Evolutionary conservation across 495 filamentous ascomycete genomes (phyloP), one percentile per base, ranked within the genome.

Genomic region (Hypoxylon lenormandii): DNA sequence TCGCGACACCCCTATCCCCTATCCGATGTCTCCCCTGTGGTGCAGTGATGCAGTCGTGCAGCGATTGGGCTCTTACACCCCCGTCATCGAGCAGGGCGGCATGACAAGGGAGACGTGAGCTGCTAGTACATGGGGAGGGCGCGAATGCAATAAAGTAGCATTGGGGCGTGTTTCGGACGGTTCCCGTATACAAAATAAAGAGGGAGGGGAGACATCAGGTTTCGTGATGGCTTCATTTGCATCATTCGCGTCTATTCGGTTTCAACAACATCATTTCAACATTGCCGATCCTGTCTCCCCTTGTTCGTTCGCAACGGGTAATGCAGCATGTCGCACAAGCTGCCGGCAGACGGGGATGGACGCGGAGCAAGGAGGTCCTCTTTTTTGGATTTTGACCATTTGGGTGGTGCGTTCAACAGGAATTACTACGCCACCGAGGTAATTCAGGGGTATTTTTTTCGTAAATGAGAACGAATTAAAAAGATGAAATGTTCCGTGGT

Each of bases 151-250:
- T 38, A 58, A 47, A 62, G 68, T 71, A 61, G 40, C 57, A 71
- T 71, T 46, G 47, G 58, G 68, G 62, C 55, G 60, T 70, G 64
- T 48, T 60, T 38, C 48, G 60, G 56, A 57, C 46, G 67, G 38
- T 28, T 70, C 55, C 67, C 51, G 51, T 33, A 65, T 60, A 56
- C 37, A 60, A 56, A 64, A 50, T 52, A 57, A 53, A 57, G 51
- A 49, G 38, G 38, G 1, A 15, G 22, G 46, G 22, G 22, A 19
- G 21, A 38, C 21, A 36, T 26, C 45, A 2, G 16, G 49, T 65
- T 56, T 66, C 50, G 61, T 57, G 67, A 66, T 70, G 61, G 67
- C 61, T 46, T 70, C 67, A 65, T 58, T 65, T 61, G 67, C 60
- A 56, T 65, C 56, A 37, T 70, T 58, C 23, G 23, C 23, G n/a